A percentile compares a stretch with the other conserved stretches of the same genome.
Conservation (phyloP, 1,284 basidiomycete genomes). For the Macrocystidia cucumis region DNA sequence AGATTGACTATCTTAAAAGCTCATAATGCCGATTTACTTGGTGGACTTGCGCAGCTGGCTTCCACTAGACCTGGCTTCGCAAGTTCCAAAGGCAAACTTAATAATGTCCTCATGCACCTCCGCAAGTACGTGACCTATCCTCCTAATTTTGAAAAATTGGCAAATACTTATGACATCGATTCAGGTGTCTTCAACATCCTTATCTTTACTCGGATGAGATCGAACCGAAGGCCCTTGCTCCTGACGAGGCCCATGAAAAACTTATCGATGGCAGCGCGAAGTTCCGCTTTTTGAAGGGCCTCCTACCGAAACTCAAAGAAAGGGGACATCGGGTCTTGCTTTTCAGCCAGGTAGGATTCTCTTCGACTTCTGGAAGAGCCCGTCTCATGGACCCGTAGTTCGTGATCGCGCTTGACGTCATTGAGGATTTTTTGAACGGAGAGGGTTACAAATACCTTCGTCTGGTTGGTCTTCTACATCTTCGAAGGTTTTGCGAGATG, state of each 20-base stretch:
- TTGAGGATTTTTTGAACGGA: constrained; percentile 91
- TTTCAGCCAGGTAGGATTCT: constrained; percentile 83
- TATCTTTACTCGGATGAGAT: constrained; percentile 82
- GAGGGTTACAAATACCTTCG: constrained; percentile 89
- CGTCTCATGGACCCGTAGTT: constrained; percentile 46
- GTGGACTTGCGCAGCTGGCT: constrained; percentile 40
- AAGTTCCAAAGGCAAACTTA: constrained; percentile 44
- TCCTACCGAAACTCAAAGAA: constrained; percentile 85
- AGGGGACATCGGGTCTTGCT: constrained; percentile 92
- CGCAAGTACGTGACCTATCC: constrained; percentile 50
- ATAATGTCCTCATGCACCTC: constrained; percentile 83
- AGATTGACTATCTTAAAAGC: constrained; percentile 30
- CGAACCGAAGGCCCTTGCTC: constrained; percentile 63
- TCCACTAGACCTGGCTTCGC: constrained; percentile 24
- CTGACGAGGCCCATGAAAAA: constrained; percentile 65
- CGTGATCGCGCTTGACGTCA: constrained; percentile 82
- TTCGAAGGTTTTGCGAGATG: constrained; percentile 5
- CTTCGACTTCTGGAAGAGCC: constrained; percentile 1
- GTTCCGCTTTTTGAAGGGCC: constrained; percentile 72
- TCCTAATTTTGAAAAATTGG: not conserved
- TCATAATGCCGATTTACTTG: constrained; percentile 61
- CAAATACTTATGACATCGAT: constrained; percentile 5
- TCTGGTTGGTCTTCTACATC: constrained; percentile 53
- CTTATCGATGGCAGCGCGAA: constrained; percentile 85
- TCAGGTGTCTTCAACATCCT: constrained; percentile 81